These are phyloP conservation scores for Niveomyces coronatus DNA, from an alignment of 2,329 filamentous ascomycete genomes.

Conservation along the genomic window DNA sequence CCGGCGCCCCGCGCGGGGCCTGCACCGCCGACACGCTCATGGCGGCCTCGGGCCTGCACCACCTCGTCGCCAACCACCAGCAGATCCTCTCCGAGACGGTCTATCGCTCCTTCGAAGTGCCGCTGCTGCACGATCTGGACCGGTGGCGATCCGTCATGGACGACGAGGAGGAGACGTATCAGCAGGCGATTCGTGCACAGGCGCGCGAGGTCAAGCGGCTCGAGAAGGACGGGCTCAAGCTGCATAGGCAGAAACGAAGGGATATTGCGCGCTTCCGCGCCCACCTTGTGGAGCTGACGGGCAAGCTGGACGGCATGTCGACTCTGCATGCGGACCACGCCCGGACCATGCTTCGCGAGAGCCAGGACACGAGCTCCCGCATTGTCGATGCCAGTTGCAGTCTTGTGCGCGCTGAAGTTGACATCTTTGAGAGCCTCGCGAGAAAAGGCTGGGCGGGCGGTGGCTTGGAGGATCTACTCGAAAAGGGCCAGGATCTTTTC, in stretches of 20 bases:
- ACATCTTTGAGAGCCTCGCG: slow-evolving; percentile 58
- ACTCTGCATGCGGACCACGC: slow-evolving; percentile 50
- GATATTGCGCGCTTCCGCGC: slow-evolving; percentile 53
- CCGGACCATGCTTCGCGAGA: slow-evolving; percentile 48
- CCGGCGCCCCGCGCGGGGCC: slow-evolving; percentile 30
- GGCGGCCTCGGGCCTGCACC: slow-evolving; percentile 53
- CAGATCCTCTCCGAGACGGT: slow-evolving; percentile 60
- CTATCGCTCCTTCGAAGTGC: slow-evolving; percentile 58
- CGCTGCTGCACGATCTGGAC: slow-evolving; percentile 58
- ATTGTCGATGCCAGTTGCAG: slow-evolving; percentile 57
- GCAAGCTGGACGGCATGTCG: slow-evolving; percentile 52
- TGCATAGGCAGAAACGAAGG: slow-evolving; percentile 48
- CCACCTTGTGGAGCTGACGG: slow-evolving; percentile 53
- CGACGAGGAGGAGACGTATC: slow-evolving; percentile 53
- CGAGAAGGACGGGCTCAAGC: slow-evolving; percentile 53
- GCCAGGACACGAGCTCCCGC: slow-evolving; percentile 51
- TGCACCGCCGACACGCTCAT: slow-evolving; percentile 56
- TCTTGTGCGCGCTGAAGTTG: slow-evolving; percentile 56
- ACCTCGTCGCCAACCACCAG: slow-evolving; percentile 59
- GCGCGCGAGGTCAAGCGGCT: slow-evolving; percentile 51
- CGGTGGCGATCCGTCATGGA: slow-evolving; percentile 53
- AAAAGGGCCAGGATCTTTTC: slow-evolving; percentile 53
- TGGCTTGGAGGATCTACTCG: slow-evolving; percentile 54
- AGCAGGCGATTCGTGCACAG: slow-evolving; percentile 42
- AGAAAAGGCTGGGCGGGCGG: slow-evolving; percentile 59